Conservation (phyloP, 305 asterid genomes). For the Solanum aculeatissimum region DNA sequence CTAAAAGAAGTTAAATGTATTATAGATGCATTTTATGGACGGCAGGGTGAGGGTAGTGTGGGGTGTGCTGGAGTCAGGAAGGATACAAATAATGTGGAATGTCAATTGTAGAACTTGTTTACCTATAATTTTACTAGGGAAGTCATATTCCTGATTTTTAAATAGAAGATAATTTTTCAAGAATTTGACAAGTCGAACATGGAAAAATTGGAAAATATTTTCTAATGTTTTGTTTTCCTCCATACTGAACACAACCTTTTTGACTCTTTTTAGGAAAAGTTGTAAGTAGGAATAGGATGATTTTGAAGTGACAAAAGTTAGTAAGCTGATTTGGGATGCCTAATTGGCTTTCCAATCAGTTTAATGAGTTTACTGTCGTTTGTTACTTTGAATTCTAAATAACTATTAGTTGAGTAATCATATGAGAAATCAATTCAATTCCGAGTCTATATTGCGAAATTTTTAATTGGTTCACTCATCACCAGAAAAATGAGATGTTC, state of each 20-base stretch:
- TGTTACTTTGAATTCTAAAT: no score
- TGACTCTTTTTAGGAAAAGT: no score
- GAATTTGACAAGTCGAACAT: background rate
- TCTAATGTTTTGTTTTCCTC: no score
- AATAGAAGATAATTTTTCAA: background rate
- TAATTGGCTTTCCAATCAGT: no score
- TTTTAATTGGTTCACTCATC: background rate
- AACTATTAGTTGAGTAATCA: background rate
- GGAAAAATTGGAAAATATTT: no score
- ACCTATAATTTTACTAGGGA: background rate
- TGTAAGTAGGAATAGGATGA: no score
- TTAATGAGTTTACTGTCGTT: no score
- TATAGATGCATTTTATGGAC: background rate
- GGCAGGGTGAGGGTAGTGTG: background rate
- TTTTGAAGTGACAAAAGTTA: background rate
- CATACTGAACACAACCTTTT: no score
- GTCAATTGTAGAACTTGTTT: background rate
- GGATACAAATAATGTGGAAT: background rate
- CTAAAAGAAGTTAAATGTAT: background rate
- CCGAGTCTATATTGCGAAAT: background rate
- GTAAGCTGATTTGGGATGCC: background rate
- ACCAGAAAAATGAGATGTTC: background rate
- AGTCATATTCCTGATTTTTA: background rate
- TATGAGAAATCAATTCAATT: background rate
- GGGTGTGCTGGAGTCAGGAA: background rate